phyloP scores from a whole-genome alignment of 2,329 filamentous ascomycete species.

The Metarhizium rileyi region DNA sequence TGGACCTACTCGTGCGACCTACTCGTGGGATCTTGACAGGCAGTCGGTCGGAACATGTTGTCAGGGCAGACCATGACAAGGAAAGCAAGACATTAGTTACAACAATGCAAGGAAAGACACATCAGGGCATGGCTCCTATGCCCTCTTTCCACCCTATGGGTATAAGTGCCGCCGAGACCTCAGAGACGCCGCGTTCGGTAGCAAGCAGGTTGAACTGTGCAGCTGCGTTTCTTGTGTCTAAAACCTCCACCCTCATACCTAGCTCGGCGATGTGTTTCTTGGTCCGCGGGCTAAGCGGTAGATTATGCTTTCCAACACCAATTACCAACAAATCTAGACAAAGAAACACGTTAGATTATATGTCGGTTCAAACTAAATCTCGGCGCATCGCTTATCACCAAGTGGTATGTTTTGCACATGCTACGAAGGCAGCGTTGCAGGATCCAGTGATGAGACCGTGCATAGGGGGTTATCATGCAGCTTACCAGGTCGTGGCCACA shows the following conservation, averaged over 20 bases:
- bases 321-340: conserved; percentile 71
- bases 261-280: conserved; percentile 62
- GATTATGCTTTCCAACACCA: conserved; percentile 69
- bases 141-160: conserved; percentile 73
- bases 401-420: not conserved
- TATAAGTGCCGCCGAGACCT: conserved; percentile 80
- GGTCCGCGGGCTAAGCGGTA: conserved; percentile 67
- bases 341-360: not conserved
- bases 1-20: too few species aligned
- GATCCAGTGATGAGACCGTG: not conserved
- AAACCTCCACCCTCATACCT: conserved; percentile 77
- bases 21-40: too few species aligned
- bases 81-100: not conserved
- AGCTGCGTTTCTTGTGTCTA: conserved; percentile 89
- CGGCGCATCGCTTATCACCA: not conserved
- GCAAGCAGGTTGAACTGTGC: conserved; percentile 91
- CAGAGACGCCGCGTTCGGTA: conserved; percentile 79
- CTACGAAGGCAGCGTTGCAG: not conserved
- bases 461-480: conserved; percentile 7
- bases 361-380: not conserved
- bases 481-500: conserved; percentile 85
- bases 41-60: too few species aligned
- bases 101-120: not conserved
- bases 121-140: conserved; percentile 25
- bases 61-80: not conserved